Base-by-base conservation (phyloP, 495 filamentous ascomycete genomes). In the Corynascus novoguineensis region DNA sequence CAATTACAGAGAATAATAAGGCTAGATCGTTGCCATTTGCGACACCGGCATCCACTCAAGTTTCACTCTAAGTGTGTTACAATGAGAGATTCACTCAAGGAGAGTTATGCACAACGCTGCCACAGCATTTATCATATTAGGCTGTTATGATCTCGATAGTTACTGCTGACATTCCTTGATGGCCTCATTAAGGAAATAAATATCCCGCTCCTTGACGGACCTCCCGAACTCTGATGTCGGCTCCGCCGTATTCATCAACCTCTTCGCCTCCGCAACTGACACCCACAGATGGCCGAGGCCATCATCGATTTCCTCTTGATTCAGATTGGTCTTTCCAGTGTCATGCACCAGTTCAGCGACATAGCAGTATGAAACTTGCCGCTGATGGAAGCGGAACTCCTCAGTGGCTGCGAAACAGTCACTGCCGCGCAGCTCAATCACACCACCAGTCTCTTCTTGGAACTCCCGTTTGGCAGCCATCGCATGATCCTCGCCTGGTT, bases 311-410 rank as follows among this genome's bases (percentile, higher is more conserved):
- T 68, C 65, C 47, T 60, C 63, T 34, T 64, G 56, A 0, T 61
- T 66, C 21, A 68, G 50, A 0, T 17, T 42, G 1, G 61, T 61
- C 24, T 37, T 14, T 0, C 63, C 65, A n/a, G 11, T 63, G 32
- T 53, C 66, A 28, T 59, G 49, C 5, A 65, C 49, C 37, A 65
- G 28, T 25, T 58, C 55, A 10, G 64, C 58, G 22, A 25, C 5
- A 34, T 68, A 68, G 50, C 60, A 66, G 46, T 62, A 64, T 12
- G 65, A 70, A 2, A 64, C 37, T 38, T 71, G 66, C 31, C 60
- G 60, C 0, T 62, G 55, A 24, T 63, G 46, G 45, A 31, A 37
- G n/a, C 68, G 54, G 34, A 62, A 71, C 34, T 67, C 66, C 21
- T 67, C 58, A 1, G 59, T 64, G 12, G 38, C 60, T 2, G 56